These are phyloP conservation scores for Zasmidium angulare DNA, from an alignment of 2,329 filamentous ascomycete species.

Conservation along the genomic window DNA sequence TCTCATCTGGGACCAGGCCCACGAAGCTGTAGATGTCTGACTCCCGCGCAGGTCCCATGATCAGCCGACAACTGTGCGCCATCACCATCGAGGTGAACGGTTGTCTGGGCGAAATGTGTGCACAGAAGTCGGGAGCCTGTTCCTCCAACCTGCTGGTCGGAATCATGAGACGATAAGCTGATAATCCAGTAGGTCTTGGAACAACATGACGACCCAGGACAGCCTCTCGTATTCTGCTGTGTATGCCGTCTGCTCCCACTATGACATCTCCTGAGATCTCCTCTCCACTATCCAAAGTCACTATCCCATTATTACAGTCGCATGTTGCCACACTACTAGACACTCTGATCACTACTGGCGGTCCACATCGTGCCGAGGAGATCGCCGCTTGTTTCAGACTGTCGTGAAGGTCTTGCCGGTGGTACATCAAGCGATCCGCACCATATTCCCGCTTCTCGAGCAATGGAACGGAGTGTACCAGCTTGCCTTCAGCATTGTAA, in stretches of 20 bases:
- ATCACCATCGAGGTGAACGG: constrained; percentile 50
- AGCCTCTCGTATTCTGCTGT: neutral
- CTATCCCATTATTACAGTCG: constrained; percentile 27
- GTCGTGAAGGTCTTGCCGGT: constrained; percentile 43
- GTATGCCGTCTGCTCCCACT: constrained; percentile 42
- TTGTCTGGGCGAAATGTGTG: constrained; percentile 35
- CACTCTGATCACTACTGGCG: constrained; percentile 30
- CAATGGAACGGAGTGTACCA: constrained; percentile 34
- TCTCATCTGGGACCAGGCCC: constrained; percentile 46
- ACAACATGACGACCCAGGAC: neutral
- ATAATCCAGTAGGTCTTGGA: constrained; percentile 37
- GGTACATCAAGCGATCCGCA: constrained; percentile 43
- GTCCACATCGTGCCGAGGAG: constrained; percentile 21
- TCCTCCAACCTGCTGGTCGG: constrained; percentile 24
- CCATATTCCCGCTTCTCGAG: constrained; percentile 37
- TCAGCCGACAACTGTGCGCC: constrained; percentile 38
- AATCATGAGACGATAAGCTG: constrained; percentile 42
- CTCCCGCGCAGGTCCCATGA: constrained; percentile 48
- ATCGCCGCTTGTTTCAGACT: constrained; percentile 32
- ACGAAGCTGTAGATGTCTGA: constrained; percentile 43
- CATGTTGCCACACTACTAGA: constrained; percentile 27
- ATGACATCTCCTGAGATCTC: constrained; percentile 34
- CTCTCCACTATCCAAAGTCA: constrained; percentile 38
- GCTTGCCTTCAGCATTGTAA: constrained; percentile 33
- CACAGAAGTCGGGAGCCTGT: constrained; percentile 20